Conservation (phyloP, 352 stramenopile genomes). For the Phytophthora citricola region DNA sequence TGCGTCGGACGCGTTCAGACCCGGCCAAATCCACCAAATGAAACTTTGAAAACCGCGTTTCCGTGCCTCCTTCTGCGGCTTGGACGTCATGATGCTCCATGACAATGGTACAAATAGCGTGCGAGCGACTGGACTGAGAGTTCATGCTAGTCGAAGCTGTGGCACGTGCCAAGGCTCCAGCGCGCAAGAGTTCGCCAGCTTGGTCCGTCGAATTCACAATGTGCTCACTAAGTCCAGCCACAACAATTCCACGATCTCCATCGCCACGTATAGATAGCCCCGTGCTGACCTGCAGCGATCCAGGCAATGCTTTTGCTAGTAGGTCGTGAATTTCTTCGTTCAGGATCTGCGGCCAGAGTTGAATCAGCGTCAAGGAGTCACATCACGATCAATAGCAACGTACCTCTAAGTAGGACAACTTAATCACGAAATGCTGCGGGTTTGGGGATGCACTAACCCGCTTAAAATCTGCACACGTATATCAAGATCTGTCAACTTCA, state of each 20-base stretch:
- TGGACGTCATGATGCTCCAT: constrained; percentile 74
- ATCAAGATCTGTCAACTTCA: not conserved
- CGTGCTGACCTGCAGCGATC: constrained; percentile 22
- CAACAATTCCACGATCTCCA: constrained; percentile 90
- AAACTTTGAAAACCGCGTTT: constrained; percentile 87
- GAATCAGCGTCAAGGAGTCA: not conserved
- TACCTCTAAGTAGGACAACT: constrained; percentile 81
- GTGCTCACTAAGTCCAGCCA: constrained; percentile 85
- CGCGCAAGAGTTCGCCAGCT: constrained; percentile 52
- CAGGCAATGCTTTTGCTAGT: constrained; percentile 45
- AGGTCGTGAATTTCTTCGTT: constrained; percentile 98
- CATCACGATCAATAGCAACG: not conserved
- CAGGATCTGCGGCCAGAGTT: constrained; percentile 86
- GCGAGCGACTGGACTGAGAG: constrained; percentile 79
- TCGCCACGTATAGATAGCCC: constrained; percentile 87
- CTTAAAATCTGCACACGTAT: constrained; percentile 44
- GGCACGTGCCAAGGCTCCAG: constrained; percentile 54
- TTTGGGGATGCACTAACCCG: constrained; percentile 36
- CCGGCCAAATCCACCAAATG: constrained; percentile 96
- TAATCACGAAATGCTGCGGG: constrained; percentile 52
- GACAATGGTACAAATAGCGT: constrained; percentile 90
- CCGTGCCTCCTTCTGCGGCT: constrained; percentile 26
- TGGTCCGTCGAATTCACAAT: constrained; percentile 60
- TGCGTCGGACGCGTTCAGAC: constrained; percentile 93
- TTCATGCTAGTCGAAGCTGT: constrained; percentile 84